Base-by-base conservation (phyloP, 2,329 filamentous ascomycete genomes). In the Sclerotinia trifoliorum region DNA sequence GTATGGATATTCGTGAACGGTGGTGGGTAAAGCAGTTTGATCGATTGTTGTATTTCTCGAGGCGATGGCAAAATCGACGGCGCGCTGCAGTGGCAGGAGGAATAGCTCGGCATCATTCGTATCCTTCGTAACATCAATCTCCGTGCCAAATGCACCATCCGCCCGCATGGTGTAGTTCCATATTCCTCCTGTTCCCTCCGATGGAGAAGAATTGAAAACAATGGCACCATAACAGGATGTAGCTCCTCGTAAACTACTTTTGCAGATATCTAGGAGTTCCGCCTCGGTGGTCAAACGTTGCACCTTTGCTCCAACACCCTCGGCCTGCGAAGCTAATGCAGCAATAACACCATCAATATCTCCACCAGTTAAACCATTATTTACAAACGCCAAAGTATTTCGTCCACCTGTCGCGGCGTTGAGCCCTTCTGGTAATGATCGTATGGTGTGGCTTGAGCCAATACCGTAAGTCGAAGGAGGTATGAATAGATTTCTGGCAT, bases 121-220 rank as follows among this genome's bases (percentile, higher is more conserved):
- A 56, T 83, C 78, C n/a, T 82, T 81, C 46, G 88, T 82, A 42
- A 90, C 85, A 71, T 89, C 83, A 70, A 96, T 88, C 66, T 84
- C 85, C 10, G 79, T 77, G 26, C 89, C 88, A 68, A 96, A 83
- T 0, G 87, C 83, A 48, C 89, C 89, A 76, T 97, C 94, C 3
- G 88, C 88, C 68, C 91, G 84, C 35, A 97, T 82, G 0, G 92
- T 94, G 76, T 97, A 97, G 79, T 95, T 96, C 94, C 94, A 97
- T 56, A 85, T 79, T 1, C 85, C 84, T 8, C 83, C 84, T 0
- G 77, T 71, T 13, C 92, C 92, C 79, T 95, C 89, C 1, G 79
- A 83, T 0, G 93, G 92, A 6, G 92, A 96, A 0, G 89, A 89
- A 66, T 87, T 82, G 80, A 96, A 94, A 5, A 90, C 86, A 1